Conservation (phyloP, 768 basidiomycete genomes). For the Phlebiopsis flavidoalba region DNA sequence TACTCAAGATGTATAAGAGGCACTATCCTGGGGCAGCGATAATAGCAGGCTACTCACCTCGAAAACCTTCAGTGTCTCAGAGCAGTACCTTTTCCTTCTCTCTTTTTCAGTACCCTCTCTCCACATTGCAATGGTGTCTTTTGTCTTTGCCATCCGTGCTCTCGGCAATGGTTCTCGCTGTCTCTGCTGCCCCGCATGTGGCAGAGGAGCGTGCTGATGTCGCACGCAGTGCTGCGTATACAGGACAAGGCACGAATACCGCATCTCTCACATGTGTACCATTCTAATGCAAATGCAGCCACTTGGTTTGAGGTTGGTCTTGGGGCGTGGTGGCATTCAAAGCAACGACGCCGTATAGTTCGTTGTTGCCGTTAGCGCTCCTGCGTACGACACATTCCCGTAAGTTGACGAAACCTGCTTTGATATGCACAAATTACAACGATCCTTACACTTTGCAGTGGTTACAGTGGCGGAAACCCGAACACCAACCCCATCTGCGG, state of each 20-base stretch:
- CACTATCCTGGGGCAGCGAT: too few species aligned
- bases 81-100: too few species aligned
- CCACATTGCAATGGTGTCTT: too few species aligned
- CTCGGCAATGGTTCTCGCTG: slow-evolving; percentile 36
- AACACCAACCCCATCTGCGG: slow-evolving; percentile 74
- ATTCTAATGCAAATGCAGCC: slow-evolving; percentile 21
- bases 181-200: slow-evolving; percentile 31
- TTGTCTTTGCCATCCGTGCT: slow-evolving; percentile 28
- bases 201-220: slow-evolving; percentile 7
- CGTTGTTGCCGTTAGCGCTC: slow-evolving; percentile 54
- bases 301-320: slow-evolving; percentile 58
- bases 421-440: not conserved
- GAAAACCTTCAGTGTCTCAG: too few species aligned
- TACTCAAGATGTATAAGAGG: too few species aligned
- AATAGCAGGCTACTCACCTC: too few species aligned
- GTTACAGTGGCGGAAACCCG: slow-evolving; percentile 53
- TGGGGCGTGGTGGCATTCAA: slow-evolving; percentile 55
- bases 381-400: slow-evolving; percentile 44
- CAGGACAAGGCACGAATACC: slow-evolving; percentile 11
- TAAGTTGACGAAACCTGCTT: slow-evolving; percentile 25
- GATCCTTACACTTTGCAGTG: slow-evolving; percentile 8
- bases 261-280: slow-evolving; percentile 15
- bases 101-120: too few species aligned
- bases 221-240: slow-evolving; percentile 14
- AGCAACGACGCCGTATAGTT: slow-evolving; percentile 44